A percentile compares a stretch with the other conserved stretches of the same genome.
Conservation (phyloP, 1,284 basidiomycete species). For the Cryptococcus sp. region DNA sequence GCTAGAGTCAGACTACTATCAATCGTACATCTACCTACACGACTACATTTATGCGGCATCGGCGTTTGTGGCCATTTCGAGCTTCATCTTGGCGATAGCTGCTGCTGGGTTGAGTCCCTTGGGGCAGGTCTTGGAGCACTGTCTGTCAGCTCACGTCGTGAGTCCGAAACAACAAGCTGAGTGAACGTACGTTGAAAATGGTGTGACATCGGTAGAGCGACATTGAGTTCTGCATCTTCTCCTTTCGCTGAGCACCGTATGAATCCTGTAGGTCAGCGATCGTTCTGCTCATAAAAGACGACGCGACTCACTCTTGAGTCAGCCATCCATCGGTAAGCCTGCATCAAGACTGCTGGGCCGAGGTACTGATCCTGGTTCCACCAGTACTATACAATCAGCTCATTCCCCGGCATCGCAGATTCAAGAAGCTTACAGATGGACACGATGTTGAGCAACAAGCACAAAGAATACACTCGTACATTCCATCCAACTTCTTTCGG, state of each 20-base stretch:
- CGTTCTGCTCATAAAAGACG: not conserved
- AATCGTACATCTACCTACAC: not conserved
- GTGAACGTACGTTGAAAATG: conserved; percentile 85
- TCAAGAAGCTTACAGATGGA: conserved; percentile 53
- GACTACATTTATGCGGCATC: conserved; percentile 34
- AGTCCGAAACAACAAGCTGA: not conserved
- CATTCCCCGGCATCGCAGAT: not conserved
- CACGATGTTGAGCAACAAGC: conserved; percentile 96
- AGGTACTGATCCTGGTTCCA: conserved; percentile 99
- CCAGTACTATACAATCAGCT: conserved; percentile 62
- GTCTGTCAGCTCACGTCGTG: too few relatives aligned
- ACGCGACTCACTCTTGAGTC: conserved; percentile 75
- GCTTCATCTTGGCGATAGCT: conserved; percentile 84
- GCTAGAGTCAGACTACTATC: not conserved
- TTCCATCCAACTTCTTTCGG: conserved; percentile 90
- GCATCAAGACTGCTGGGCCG: conserved; percentile 93
- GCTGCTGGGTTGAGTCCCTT: conserved; percentile 85
- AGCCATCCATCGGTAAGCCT: conserved; percentile 95
- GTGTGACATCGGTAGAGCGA: conserved; percentile 89
- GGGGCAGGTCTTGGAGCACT: conserved; percentile 84
- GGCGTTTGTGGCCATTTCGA: conserved; percentile 67
- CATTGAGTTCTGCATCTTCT: conserved; percentile 90
- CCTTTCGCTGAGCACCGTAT: conserved; percentile 75
- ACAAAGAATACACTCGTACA: conserved; percentile 76
- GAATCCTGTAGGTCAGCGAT: conserved; percentile 58